Evolutionary conservation across 306 rosid species (phyloP), one percentile per base, ranked within the genome.

Genomic region (Carpinus fangiana): DNA sequence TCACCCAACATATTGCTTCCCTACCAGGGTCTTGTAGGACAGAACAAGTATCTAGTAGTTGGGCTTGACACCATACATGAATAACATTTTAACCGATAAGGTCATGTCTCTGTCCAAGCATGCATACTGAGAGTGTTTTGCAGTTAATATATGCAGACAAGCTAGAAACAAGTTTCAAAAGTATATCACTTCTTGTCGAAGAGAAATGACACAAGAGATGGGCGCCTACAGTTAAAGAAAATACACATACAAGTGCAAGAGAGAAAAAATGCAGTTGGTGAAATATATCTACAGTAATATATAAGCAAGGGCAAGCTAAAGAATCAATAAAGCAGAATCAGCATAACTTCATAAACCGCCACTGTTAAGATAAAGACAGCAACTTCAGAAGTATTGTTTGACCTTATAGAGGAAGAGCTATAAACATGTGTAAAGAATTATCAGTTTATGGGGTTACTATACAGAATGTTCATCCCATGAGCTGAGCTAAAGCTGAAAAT

Each of bases 181-280:
- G 69, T 43, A 71, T 67, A 41, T 41, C 23, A 41, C 72, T 23
- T n/a, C 72, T 41, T 43, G 78, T 79, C 56, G 72, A 67, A 66
- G 75, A 77, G 74, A 71, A 43, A 79, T 70, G 81, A 83, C 73
- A 36, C 50, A 76, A 78, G 50, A 79, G 68, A 73, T 51, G 78
- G 60, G 59, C 62, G 53, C 80, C 61, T 80, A 52, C 46, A 43
- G 46, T 53, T 51, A 45, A 3, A 65, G 18, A 81, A 41, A 28
- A 21, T 5, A n/a, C 2, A 17, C 62, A 31, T 62, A 41, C 45
- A 41, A 41, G 8, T 75, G 77, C 21, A 65, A 57, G 5, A 57
- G 12, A 11, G 65, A 3, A 21, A 10, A 21, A 10, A 21, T 57
- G n/a, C 36, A 5, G 65, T 21, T 57, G 10, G 14, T 21, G 65